phyloP scores from a whole-genome alignment of 2,329 filamentous ascomycete genomes.

The Colletotrichum magnum region DNA sequence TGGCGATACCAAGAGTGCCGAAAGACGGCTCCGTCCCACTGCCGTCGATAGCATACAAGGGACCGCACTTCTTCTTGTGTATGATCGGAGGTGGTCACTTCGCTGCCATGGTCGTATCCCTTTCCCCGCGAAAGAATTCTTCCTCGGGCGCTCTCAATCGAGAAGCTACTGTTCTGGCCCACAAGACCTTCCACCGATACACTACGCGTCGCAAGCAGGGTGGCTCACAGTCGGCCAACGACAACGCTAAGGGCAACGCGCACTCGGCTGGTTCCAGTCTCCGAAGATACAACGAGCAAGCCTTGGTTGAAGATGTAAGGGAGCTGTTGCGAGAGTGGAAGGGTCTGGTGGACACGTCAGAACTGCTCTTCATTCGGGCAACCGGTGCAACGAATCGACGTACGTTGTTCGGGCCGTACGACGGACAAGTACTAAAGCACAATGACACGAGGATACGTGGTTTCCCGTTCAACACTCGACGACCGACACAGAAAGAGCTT shows the following conservation, averaged over 20 bases:
- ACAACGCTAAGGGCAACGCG: slow-evolving; percentile 92
- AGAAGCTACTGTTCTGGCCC: slow-evolving; percentile 89
- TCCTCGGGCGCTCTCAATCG: slow-evolving; percentile 81
- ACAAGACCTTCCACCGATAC: slow-evolving; percentile 98
- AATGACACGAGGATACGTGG: slow-evolving; percentile 86
- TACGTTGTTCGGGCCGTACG: slow-evolving; percentile 92
- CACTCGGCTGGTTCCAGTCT: slow-evolving; percentile 94
- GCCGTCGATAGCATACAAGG: slow-evolving; percentile 70
- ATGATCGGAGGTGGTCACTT: slow-evolving; percentile 99
- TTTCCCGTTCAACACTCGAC: slow-evolving; percentile 92
- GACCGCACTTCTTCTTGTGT: slow-evolving; percentile 93
- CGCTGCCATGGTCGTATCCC: slow-evolving; percentile 93
- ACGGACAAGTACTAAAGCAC: slow-evolving; percentile 84
- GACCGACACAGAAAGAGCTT: slow-evolving; percentile 93
- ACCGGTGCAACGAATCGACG: slow-evolving; percentile 88
- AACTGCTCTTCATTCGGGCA: slow-evolving; percentile 90
- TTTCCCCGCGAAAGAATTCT: slow-evolving; percentile 84
- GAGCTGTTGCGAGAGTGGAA: slow-evolving; percentile 88
- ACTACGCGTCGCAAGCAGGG: slow-evolving; percentile 97
- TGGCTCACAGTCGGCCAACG: slow-evolving; percentile 93
- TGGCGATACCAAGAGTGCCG: slow-evolving; percentile 64
- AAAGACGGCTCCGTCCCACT: slow-evolving; percentile 68
- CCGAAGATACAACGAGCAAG: slow-evolving; percentile 94
- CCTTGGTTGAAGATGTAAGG: slow-evolving; percentile 89
- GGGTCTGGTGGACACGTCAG: slow-evolving; percentile 83